Conservation (phyloP, 345 rosid species). For the Capsella bursapastoris region DNA sequence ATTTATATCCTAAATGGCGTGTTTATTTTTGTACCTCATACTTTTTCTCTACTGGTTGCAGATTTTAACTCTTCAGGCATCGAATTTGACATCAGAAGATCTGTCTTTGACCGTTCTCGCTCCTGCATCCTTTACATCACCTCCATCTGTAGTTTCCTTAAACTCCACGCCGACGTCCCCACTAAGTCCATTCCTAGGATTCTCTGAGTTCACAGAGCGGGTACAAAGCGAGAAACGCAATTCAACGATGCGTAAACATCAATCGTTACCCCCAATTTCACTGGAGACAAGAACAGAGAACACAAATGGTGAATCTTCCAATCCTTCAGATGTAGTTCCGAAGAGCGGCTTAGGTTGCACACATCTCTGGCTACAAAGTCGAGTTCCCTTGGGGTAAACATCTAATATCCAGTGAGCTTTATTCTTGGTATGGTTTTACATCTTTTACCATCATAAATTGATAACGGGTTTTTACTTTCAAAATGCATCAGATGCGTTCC, state of each 20-base stretch:
- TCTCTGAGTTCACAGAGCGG: constrained; percentile 62
- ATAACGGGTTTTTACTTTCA: constrained; percentile 35
- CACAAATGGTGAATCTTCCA: constrained; percentile 53
- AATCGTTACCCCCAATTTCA: constrained; percentile 45
- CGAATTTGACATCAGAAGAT: constrained; percentile 92
- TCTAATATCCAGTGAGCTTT: constrained; percentile 33
- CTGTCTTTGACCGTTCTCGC: constrained; percentile 90
- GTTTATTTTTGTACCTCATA: constrained; percentile 18
- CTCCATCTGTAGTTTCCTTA: constrained; percentile 87
- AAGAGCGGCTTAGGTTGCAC: constrained; percentile 73
- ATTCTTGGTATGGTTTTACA: constrained; percentile 2
- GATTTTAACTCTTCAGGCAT: constrained; percentile 94
- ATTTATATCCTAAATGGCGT: not conserved
- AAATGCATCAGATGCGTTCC: constrained; percentile 76
- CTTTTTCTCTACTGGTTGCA: constrained; percentile 51
- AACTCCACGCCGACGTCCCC: constrained; percentile 74
- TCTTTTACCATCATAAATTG: constrained; percentile 7
- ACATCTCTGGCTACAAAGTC: constrained; percentile 97
- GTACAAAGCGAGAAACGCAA: constrained; percentile 50
- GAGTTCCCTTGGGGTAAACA: constrained; percentile 92
- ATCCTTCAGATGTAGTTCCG: constrained; percentile 67
- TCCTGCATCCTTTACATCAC: constrained; percentile 84
- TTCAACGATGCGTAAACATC: constrained; percentile 42
- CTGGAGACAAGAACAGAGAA: constrained; percentile 47
- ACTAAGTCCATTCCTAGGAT: constrained; percentile 64